Percentiles rank a stretch among this genome's conserved stretches.
These are phyloP conservation scores for Melocanna baccifera DNA, from an alignment of 176 grass and related monocot species.

Conservation along the genomic window DNA sequence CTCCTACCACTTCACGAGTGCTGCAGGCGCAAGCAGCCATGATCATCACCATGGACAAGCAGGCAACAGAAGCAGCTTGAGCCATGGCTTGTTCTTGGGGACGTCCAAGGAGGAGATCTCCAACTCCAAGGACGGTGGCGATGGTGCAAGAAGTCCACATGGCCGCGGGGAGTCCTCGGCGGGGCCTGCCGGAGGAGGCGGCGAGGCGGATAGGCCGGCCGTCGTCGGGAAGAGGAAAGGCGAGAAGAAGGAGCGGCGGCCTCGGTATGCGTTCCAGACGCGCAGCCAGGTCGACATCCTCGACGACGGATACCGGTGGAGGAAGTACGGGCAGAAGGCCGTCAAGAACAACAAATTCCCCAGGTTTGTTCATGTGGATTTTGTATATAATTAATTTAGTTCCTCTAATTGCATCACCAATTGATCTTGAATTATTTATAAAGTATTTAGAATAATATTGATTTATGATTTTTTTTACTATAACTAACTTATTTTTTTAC, in stretches of 20 bases:
- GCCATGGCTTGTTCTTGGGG: conserved; percentile 11
- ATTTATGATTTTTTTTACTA: too few relatives aligned
- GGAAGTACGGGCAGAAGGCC: conserved; percentile 93
- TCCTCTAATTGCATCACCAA: not conserved
- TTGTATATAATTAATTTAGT: not conserved
- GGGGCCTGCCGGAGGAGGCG: not conserved
- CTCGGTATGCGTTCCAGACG: conserved; percentile 77
- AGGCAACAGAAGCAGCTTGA: not conserved
- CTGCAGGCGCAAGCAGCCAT: not conserved
- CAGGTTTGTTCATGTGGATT: conserved; percentile 35
- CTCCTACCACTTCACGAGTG: conserved; percentile 35
- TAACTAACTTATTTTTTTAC: too few relatives aligned
- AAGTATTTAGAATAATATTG: too few relatives aligned
- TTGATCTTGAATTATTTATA: not conserved
- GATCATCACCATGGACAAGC: conserved; percentile 19
- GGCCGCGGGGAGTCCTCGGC: conserved; percentile 6
- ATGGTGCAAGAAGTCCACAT: not conserved
- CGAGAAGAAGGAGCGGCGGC: conserved; percentile 63
- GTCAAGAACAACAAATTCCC: conserved; percentile 89
- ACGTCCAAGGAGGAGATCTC: conserved; percentile 35
- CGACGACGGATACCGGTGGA: conserved; percentile 91
- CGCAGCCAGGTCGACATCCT: conserved; percentile 91
- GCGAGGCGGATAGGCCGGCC: not conserved
- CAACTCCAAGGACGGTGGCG: not conserved
- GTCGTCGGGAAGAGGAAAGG: conserved; percentile 43